phyloP scores from a whole-genome alignment of 176 grass and related monocot genomes.

The Oryza glumipatula region DNA sequence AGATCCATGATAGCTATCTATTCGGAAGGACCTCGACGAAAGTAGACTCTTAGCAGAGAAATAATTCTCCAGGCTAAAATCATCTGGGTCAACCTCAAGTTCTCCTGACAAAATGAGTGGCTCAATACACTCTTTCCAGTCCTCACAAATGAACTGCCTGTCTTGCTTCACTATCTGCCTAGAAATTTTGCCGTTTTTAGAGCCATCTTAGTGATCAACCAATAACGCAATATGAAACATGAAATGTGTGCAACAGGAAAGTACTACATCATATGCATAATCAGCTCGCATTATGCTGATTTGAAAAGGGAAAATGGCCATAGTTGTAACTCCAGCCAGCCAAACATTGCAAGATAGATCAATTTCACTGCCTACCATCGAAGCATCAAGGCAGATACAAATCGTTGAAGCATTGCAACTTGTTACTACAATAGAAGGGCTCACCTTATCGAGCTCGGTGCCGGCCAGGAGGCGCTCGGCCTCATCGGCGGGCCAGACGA shows the following conservation, averaged over 20 bases:
- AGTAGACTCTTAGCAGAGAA: constrained; percentile 84
- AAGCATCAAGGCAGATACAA: not conserved
- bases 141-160: constrained; percentile 65
- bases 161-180: constrained; percentile 93
- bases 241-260: not conserved
- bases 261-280: not conserved
- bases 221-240: constrained; percentile 15
- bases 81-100: constrained; percentile 56
- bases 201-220: not conserved
- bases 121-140: constrained; percentile 88
- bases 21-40: constrained; percentile 84
- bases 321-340: not conserved
- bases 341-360: not conserved
- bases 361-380: not conserved
- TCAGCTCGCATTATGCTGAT: not conserved
- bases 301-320: not conserved
- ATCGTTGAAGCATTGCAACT: not conserved
- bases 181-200: constrained; percentile 52
- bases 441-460: constrained; percentile 89
- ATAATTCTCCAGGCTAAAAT: constrained; percentile 82
- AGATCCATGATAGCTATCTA: constrained; percentile 74
- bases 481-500: constrained; percentile 77
- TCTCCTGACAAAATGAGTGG: constrained; percentile 62
- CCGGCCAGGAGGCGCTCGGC: constrained; percentile 62
- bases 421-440: constrained; percentile 11